Conservation (phyloP, 108 stramenopile genomes). For the Cyclostephanos invisitatus region DNA sequence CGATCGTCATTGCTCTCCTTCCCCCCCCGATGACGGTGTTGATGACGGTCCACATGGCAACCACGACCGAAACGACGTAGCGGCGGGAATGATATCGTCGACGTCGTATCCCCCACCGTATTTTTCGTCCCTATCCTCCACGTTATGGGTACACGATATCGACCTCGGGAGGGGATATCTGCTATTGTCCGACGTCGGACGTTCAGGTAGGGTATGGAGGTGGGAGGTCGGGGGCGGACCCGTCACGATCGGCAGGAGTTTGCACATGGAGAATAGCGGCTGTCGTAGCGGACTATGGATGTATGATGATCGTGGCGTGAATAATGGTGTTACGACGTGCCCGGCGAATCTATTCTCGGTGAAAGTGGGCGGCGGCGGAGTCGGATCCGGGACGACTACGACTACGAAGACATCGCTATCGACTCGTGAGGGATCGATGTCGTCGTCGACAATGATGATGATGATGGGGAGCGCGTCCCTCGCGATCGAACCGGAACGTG, state of each 20-base stretch:
- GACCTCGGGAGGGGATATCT: slow-evolving; percentile 76
- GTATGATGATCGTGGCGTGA: not conserved
- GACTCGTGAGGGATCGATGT: not conserved
- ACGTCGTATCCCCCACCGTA: slow-evolving; percentile 6
- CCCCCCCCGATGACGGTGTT: not conserved
- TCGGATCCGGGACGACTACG: not conserved
- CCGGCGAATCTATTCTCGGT: slow-evolving; percentile 36
- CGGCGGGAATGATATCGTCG: not conserved
- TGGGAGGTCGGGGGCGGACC: slow-evolving; percentile 84
- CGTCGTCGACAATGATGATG: slow-evolving; percentile 2
- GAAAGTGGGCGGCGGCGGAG: not conserved
- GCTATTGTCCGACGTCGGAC: slow-evolving; percentile 49
- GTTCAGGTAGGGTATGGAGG: slow-evolving; percentile 67
- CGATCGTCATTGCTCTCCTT: not conserved
- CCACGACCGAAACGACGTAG: not conserved
- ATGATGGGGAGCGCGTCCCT: slow-evolving; percentile 66
- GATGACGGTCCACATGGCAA: not conserved
- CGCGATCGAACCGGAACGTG: slow-evolving; percentile 37
- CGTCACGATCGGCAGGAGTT: slow-evolving; percentile 74
- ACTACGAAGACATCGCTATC: not conserved
- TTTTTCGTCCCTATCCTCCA: slow-evolving; percentile 34
- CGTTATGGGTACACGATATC: slow-evolving; percentile 68
- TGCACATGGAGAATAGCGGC: slow-evolving; percentile 65
- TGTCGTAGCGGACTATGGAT: slow-evolving; percentile 59
- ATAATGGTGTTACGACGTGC: slow-evolving; percentile 20